These are phyloP conservation scores for Xylaria curta DNA, from an alignment of 495 filamentous ascomycete species.

Conservation along the genomic window DNA sequence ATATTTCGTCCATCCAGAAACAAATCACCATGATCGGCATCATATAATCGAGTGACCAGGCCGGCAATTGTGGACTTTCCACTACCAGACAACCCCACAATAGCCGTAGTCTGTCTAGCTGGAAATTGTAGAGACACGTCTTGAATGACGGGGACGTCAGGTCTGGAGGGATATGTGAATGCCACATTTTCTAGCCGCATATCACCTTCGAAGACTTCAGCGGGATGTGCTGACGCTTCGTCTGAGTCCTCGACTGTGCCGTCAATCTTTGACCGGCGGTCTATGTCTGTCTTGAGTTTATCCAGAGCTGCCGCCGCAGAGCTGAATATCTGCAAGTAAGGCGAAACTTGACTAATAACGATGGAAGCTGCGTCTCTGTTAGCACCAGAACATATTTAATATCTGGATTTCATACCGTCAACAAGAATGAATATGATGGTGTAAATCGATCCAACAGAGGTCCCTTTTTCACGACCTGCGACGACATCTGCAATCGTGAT, in stretches of 20 bases:
- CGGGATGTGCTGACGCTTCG: slow-evolving; percentile 36
- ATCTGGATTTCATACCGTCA: slow-evolving; percentile 54
- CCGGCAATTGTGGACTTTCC: slow-evolving; percentile 74
- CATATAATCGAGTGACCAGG: slow-evolving; percentile 61
- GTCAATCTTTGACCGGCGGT: slow-evolving; percentile 59
- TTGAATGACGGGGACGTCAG: slow-evolving; percentile 59
- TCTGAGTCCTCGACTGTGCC: slow-evolving; percentile 45
- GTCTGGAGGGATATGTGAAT: slow-evolving; percentile 67
- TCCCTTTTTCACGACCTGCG: slow-evolving; percentile 45
- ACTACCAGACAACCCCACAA: slow-evolving; percentile 72
- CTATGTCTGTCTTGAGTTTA: slow-evolving; percentile 56
- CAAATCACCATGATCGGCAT: slow-evolving; percentile 52
- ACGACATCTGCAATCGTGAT: slow-evolving; percentile 57
- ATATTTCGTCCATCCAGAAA: slow-evolving; percentile 61
- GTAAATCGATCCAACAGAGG: slow-evolving; percentile 62
- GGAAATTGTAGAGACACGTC: slow-evolving; percentile 57
- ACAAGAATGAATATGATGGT: slow-evolving; percentile 71
- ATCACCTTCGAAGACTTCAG: slow-evolving; percentile 44
- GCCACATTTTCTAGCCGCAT: slow-evolving; percentile 62
- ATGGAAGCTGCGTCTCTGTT: slow-evolving; percentile 55
- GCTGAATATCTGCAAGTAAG: slow-evolving; percentile 65
- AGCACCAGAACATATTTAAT: slow-evolving; percentile 22
- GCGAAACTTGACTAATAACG: slow-evolving; percentile 67
- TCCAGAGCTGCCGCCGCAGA: slow-evolving; percentile 58
- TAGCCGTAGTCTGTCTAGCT: slow-evolving; percentile 64